Base-by-base conservation (phyloP, 352 stramenopile genomes). In the Phytophthora palmivora region DNA sequence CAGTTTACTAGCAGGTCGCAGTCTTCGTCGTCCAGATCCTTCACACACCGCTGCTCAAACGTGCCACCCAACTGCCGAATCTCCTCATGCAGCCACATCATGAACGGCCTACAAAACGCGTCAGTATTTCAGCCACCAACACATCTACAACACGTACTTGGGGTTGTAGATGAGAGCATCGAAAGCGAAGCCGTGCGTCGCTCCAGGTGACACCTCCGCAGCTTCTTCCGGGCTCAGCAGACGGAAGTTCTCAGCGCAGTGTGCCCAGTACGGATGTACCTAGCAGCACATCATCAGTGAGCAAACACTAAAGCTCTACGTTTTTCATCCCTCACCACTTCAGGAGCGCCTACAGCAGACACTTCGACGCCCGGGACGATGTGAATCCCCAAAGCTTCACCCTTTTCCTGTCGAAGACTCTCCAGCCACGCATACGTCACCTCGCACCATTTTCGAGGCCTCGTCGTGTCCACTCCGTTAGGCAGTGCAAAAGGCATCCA, bases 401-500 rank as follows among this genome's bases (percentile, higher is more conserved):
- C 78, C 62, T 85, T 68, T 21, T 63, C 37, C 7, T 70, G 30
- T 50, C 43, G 53, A 15, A 89, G 32, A 16, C 54, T 53, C 18
- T 82, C 66, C 30, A 91, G 68, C 82, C 82, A 91, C 44, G 47
- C 46, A 54, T 84, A 88, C 57, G 78, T 87, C 50, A 68, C 76
- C 26, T 89, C 76, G 47, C 82, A 89, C 82, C 82, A 91, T 58
- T 79, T 64, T 11, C 82, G 58, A 16, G 76, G 72, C 44, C 68
- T 69, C 7, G 74, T 21, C 19, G 76, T 66, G 50, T 79, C 70
- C 2, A 74, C 56, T 46, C 67, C 63, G 9, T 70, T 37, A 0
- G 82, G 78, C 24, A 91, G 56, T 15, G 81, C 80, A 51, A 91
- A 91, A 0, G 82, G 80, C 68, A 89, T 84, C 82, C 82, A 91